These are phyloP conservation scores for Dothistroma septosporum DNA, from an alignment of 2,329 filamentous ascomycete genomes.

Conservation along the genomic window DNA sequence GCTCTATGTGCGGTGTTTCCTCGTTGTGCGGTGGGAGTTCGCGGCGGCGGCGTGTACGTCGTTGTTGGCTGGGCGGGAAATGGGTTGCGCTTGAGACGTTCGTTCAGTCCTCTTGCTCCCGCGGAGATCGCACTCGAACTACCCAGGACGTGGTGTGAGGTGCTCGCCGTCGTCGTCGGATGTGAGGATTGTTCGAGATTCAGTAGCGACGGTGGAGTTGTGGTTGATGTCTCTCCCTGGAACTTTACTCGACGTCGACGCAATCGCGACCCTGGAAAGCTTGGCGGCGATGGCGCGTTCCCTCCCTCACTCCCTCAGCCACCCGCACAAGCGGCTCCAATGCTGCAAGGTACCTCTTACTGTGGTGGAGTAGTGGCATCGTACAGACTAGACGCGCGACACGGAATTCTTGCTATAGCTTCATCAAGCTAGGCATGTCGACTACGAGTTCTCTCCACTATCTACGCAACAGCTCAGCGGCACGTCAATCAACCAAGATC, in stretches of 20 bases:
- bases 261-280: background rate
- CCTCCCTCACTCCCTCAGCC: background rate
- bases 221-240: background rate
- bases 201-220: background rate
- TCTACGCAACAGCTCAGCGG: background rate
- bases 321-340: background rate
- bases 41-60: background rate
- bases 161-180: background rate
- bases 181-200: background rate
- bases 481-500: background rate
- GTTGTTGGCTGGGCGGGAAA: background rate
- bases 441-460: background rate
- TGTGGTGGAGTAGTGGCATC: background rate
- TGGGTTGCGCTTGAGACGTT: background rate
- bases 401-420: background rate
- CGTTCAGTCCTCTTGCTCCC: background rate
- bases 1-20: conserved; percentile 1
- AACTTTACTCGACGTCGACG: background rate
- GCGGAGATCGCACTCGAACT: background rate
- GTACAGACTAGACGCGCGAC: background rate
- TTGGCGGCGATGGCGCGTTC: background rate
- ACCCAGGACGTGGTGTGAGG: background rate
- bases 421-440: background rate
- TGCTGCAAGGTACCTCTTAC: background rate
- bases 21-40: background rate